Base-by-base conservation (phyloP, 2,329 filamentous ascomycete species). In the Monosporascus sp. region DNA sequence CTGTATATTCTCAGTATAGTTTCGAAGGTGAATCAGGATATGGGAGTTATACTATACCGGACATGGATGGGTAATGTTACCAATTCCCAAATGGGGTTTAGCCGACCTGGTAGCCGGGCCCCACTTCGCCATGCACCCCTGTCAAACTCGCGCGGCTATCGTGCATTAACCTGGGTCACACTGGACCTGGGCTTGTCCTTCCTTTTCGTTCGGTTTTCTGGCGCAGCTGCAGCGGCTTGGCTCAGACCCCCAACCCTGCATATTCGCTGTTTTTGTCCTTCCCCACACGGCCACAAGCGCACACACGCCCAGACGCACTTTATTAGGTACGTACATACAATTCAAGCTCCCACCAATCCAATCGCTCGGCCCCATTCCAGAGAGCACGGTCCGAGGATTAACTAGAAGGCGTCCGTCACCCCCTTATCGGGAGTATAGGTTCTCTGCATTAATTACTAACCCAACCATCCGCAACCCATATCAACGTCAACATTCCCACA, bases 141-240 rank as follows among this genome's bases (percentile, higher is more conserved):
- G 60, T 57, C 51, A 28, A 48, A 51, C 51, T 51, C 54, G 58
- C 58, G 61, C 61, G 61, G 61, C 61, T 63, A 63, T 62, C 61
- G 58, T 61, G 60, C 60, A 59, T 60, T 60, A 59, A 57, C 51
- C 53, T 48, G 46, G 46, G 14, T 49, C 47, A 37, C 31, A 49
- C 18, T 31, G 43, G 31, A 18, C 22, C 22, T 7, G 18, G 40
- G 17, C 40, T 20, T 43, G 40, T 22, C 18, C 40, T 43, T 43
- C 9, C 18, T 43, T 11, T 24, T 24, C 24, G n/a, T 43, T 43
- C 18, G 40, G 40, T 24, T 43, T 14, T 18, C 40, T 1, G 18
- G 18, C 22, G 20, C 20, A 48, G 45, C 26, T 17, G 22, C 14
- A 2, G 7, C 20, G 4, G n/a, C 44, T 24, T 40, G 9, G 38